Evolutionary conservation across 2,329 filamentous ascomycete genomes (phyloP).

Genomic region (Tolypocladium cylindrosporum): DNA sequence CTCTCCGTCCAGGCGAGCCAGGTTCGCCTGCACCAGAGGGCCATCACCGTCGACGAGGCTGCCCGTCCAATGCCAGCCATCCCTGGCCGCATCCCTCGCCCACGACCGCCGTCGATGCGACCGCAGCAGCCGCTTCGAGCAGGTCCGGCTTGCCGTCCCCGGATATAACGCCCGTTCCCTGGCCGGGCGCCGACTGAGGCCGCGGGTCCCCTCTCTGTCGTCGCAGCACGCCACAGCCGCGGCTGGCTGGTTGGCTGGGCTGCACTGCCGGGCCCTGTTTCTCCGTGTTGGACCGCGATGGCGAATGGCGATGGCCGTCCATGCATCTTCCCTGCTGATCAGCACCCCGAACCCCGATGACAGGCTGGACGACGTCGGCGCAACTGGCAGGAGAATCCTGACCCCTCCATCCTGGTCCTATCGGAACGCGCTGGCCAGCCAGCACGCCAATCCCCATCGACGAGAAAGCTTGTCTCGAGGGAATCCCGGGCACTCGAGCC

Average conservation of each 20-base stretch:
- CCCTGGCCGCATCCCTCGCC: neutral
- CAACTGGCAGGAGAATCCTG: neutral
- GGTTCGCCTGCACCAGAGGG: no score
- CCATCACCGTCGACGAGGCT: no score
- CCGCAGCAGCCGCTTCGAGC: neutral
- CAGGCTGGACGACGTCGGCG: neutral
- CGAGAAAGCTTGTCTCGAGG: constrained; percentile 1
- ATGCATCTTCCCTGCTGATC: neutral
- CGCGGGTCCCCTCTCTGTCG: neutral
- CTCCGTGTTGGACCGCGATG: neutral
- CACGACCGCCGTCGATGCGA: neutral
- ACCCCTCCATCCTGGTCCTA: neutral
- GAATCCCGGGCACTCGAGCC: neutral
- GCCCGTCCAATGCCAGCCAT: neutral
- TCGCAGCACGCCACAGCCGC: neutral
- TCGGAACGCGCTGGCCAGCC: neutral
- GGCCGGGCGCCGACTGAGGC: neutral
- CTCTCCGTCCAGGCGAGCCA: no score
- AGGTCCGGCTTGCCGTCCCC: neutral
- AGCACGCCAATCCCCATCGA: neutral
- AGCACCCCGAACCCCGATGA: neutral
- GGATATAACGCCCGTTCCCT: neutral
- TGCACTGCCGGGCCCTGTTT: neutral
- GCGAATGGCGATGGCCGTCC: neutral
- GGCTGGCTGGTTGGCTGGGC: neutral